phyloP scores from a whole-genome alignment of 768 basidiomycete species.

The Agrocybe pediades region DNA sequence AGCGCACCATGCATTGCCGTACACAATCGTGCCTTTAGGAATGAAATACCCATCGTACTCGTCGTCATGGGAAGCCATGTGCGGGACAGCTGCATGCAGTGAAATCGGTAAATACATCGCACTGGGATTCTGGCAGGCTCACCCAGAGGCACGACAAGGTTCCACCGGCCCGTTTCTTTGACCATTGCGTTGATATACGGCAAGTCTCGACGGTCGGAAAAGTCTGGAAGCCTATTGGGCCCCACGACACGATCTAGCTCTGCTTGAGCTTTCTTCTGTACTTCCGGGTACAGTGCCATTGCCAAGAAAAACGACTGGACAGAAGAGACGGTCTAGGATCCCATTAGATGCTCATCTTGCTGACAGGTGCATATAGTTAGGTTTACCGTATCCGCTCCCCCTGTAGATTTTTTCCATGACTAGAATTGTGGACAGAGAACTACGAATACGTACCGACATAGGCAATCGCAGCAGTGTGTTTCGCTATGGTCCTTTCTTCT shows the following conservation, averaged over 20 bases:
- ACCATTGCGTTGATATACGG: slow-evolving; percentile 22
- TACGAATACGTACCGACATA: slow-evolving; percentile 20
- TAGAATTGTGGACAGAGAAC: not conserved
- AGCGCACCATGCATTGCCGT: slow-evolving; percentile 29
- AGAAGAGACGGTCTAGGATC: slow-evolving; percentile 21
- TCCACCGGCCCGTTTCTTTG: slow-evolving; percentile 20
- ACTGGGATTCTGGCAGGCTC: not conserved
- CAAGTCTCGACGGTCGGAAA: slow-evolving; percentile 22
- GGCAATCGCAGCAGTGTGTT: slow-evolving; percentile 16
- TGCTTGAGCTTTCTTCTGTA: slow-evolving; percentile 26
- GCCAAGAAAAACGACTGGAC: slow-evolving; percentile 25
- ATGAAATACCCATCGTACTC: slow-evolving; percentile 30
- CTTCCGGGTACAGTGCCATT: slow-evolving; percentile 24
- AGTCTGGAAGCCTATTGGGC: slow-evolving; percentile 23
- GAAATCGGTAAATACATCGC: not conserved
- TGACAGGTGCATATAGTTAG: not conserved
- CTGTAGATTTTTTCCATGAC: not conserved
- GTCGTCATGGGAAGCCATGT: slow-evolving; percentile 28
- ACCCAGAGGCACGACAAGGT: slow-evolving; percentile 18
- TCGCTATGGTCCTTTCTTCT: slow-evolving; percentile 21
- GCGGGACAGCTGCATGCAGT: slow-evolving; percentile 18
- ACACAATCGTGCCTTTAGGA: slow-evolving; percentile 29
- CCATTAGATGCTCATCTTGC: not conserved
- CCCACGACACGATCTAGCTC: slow-evolving; percentile 26
- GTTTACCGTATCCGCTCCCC: slow-evolving; percentile 3